phyloP scores from a whole-genome alignment of 1,284 basidiomycete species.

The Cryptococcus sp. region DNA sequence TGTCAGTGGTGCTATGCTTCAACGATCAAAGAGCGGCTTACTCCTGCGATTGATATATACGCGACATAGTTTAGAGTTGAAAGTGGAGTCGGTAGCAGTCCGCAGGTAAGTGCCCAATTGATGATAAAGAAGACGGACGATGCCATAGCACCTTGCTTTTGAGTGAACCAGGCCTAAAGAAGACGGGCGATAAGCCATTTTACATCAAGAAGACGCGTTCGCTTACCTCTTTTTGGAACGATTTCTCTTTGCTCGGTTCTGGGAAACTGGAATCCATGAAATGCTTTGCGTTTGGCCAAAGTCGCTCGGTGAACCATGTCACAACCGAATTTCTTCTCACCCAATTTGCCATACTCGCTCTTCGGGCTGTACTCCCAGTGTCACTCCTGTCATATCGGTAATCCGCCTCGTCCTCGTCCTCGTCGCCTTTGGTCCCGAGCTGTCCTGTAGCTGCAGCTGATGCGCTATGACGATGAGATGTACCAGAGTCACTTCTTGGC shows the following conservation, averaged over 20 bases:
- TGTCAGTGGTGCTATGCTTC: background rate
- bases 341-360: slow-evolving; percentile 23
- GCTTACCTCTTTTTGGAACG: slow-evolving; percentile 49
- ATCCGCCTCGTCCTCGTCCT: slow-evolving; percentile 12
- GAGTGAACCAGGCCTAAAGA: slow-evolving; percentile 41
- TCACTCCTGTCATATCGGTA: slow-evolving; percentile 14
- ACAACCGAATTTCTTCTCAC: slow-evolving; percentile 26
- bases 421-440: slow-evolving; percentile 7
- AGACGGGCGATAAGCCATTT: background rate
- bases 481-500: slow-evolving; percentile 41
- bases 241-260: slow-evolving; percentile 43
- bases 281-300: slow-evolving; percentile 39
- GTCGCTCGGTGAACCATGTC: slow-evolving; percentile 31
- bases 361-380: slow-evolving; percentile 15
- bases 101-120: slow-evolving; percentile 40
- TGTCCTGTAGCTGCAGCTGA: slow-evolving; percentile 11
- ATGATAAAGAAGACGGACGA: slow-evolving; percentile 42
- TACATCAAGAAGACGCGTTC: background rate
- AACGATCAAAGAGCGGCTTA: slow-evolving; percentile 16
- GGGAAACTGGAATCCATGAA: slow-evolving; percentile 48
- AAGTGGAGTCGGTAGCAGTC: slow-evolving; percentile 31
- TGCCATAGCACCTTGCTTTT: slow-evolving; percentile 38
- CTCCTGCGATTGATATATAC: slow-evolving; percentile 43
- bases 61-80: slow-evolving; percentile 31
- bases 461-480: slow-evolving; percentile 19